These are phyloP conservation scores for Paspalum vaginatum DNA, from an alignment of 176 grass and related monocot genomes.

Conservation along the genomic window DNA sequence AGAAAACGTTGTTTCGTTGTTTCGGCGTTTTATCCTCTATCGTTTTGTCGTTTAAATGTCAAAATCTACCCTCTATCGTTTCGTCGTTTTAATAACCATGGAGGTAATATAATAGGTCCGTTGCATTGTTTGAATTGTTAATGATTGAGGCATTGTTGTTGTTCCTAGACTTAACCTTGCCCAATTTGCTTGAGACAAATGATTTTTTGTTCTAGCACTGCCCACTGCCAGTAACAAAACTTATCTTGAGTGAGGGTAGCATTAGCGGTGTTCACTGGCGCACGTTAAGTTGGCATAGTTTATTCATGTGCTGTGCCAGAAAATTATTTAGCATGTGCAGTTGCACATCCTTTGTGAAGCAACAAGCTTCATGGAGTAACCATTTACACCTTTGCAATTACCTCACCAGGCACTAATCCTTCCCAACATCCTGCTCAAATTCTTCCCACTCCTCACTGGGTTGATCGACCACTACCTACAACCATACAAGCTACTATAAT, in stretches of 20 bases:
- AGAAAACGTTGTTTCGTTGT: too few relatives aligned
- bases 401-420: conserved; percentile 12
- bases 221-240: background rate
- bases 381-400: conserved; percentile 7
- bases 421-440: background rate
- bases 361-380: background rate
- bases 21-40: too few relatives aligned
- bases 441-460: too few relatives aligned
- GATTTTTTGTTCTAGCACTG: background rate
- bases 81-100: too few relatives aligned
- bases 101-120: conserved; percentile 62
- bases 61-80: too few relatives aligned
- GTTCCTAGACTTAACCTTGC: conserved; percentile 1
- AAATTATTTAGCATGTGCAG: conserved; percentile 4
- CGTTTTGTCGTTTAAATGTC: too few relatives aligned
- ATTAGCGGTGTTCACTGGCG: background rate
- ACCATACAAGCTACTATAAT: too few relatives aligned
- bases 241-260: conserved; percentile 13
- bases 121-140: conserved; percentile 37
- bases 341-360: conserved; percentile 25
- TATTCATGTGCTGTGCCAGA: conserved; percentile 9
- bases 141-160: conserved; percentile 11
- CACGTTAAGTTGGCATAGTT: background rate
- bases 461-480: too few relatives aligned
- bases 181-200: background rate